Evolutionary conservation across 2,329 filamentous ascomycete species (phyloP).

Genomic region (Aspergillus tubingensis): DNA sequence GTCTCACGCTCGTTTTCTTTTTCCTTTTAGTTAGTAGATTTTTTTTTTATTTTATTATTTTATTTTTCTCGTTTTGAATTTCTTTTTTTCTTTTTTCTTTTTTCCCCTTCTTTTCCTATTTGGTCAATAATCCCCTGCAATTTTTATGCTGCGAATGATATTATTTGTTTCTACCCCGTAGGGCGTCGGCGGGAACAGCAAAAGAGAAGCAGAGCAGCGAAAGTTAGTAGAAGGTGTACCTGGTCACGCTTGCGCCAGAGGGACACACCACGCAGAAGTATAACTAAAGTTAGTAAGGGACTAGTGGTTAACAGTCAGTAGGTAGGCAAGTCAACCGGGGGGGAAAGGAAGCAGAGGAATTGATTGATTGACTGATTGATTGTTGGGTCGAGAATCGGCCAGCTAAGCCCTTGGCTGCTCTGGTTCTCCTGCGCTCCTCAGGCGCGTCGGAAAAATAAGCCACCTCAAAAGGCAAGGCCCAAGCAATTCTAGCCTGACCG

Average conservation of each 20-base stretch:
- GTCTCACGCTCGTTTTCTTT: no score
- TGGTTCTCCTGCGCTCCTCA: constrained; percentile 1
- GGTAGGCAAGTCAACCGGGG: not conserved
- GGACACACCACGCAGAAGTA: not conserved
- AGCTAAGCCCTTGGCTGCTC: not conserved
- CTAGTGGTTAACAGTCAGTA: not conserved
- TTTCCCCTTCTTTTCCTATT: not conserved
- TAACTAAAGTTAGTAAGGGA: no score
- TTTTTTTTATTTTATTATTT: not conserved
- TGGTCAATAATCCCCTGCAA: not conserved
- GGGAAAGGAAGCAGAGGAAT: not conserved
- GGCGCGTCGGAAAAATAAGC: constrained; percentile 7
- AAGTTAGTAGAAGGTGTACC: not conserved
- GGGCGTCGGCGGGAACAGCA: not conserved
- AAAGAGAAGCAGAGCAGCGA: constrained; percentile 1
- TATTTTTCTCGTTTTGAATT: not conserved
- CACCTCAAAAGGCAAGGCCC: constrained; percentile 5
- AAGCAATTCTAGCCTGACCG: constrained; percentile 9
- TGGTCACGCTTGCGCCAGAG: not conserved
- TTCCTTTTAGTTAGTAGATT: not conserved
- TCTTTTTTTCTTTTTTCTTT: not conserved
- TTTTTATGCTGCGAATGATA: no score
- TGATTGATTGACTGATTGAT: not conserved
- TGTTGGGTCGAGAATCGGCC: constrained; percentile 5
- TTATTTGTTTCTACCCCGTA: not conserved